Evolutionary conservation across 352 stramenopile genomes (phyloP).

Genomic region (Phytopythium oedochilum): DNA sequence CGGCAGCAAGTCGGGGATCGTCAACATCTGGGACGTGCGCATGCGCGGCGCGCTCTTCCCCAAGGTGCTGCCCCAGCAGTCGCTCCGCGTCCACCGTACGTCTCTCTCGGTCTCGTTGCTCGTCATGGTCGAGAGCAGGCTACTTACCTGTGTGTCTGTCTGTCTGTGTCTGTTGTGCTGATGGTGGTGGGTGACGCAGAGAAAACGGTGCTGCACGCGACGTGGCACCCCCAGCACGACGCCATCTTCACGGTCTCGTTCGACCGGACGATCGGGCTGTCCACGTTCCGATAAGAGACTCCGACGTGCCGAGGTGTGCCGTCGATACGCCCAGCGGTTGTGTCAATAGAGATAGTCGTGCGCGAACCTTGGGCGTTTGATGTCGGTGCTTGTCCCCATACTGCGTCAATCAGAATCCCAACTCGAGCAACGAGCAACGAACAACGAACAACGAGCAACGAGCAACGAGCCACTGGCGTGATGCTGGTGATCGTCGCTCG

Average conservation of each 20-base stretch:
- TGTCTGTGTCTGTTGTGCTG: constrained; percentile 5
- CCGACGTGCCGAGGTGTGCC: too few relatives aligned
- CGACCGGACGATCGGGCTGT: constrained; percentile 68
- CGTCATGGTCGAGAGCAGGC: background rate
- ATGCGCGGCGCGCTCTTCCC: constrained; percentile 56
- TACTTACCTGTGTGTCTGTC: background rate
- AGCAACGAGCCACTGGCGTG: too few relatives aligned
- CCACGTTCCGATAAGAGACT: constrained; percentile 80
- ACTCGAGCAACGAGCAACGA: too few relatives aligned
- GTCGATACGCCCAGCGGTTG: background rate
- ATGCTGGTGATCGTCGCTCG: too few relatives aligned
- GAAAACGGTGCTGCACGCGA: constrained; percentile 81
- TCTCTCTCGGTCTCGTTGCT: constrained; percentile 6
- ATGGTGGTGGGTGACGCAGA: constrained; percentile 31
- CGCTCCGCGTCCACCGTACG: constrained; percentile 71
- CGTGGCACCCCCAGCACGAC: constrained; percentile 82
- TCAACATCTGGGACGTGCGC: constrained; percentile 79
- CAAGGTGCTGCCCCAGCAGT: constrained; percentile 62
- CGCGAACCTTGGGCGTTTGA: too few relatives aligned
- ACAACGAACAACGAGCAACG: too few relatives aligned
- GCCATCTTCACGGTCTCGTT: constrained; percentile 84
- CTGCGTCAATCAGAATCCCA: too few relatives aligned
- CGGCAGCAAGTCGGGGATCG: constrained; percentile 53
- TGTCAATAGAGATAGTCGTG: constrained; percentile 1
- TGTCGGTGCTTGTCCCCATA: too few relatives aligned